Evolutionary conservation across 2,329 filamentous ascomycete genomes (phyloP).

Genomic region (Venturia asperata): DNA sequence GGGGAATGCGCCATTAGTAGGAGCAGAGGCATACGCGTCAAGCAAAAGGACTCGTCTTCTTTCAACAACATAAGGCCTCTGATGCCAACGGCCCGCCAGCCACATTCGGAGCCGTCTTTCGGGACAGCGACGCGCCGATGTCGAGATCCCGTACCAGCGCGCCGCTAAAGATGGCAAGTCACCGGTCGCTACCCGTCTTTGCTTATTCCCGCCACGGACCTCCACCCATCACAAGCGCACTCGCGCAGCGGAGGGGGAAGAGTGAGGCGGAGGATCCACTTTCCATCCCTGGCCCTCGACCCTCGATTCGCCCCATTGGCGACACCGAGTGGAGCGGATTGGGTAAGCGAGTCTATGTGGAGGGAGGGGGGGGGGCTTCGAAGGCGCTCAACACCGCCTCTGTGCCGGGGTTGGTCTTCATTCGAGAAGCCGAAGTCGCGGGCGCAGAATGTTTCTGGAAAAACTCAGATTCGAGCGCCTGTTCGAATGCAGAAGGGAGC

Average conservation of each 20-base stretch:
- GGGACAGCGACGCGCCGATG: background rate
- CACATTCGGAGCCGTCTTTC: background rate
- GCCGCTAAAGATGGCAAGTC: background rate
- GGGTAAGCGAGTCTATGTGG: background rate
- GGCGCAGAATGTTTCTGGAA: background rate
- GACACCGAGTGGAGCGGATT: background rate
- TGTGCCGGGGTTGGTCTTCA: background rate
- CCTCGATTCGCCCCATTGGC: background rate
- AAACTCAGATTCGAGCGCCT: background rate
- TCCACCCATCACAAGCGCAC: background rate
- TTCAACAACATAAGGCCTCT: background rate
- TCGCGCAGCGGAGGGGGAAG: background rate
- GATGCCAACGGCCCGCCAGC: slow-evolving; percentile 5
- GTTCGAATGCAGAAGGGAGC: background rate
- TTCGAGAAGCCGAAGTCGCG: background rate
- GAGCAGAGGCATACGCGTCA: background rate
- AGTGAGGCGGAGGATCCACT: slow-evolving; percentile 11
- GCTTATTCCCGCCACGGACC: slow-evolving; percentile 9
- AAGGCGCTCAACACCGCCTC: background rate
- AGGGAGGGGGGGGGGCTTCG: background rate
- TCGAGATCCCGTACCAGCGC: background rate
- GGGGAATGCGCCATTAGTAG: background rate
- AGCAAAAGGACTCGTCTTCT: background rate
- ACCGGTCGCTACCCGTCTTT: background rate
- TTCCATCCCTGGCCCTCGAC: background rate